Evolutionary conservation across 768 basidiomycete species (phyloP).

Genomic region (Amanita thiersii): DNA sequence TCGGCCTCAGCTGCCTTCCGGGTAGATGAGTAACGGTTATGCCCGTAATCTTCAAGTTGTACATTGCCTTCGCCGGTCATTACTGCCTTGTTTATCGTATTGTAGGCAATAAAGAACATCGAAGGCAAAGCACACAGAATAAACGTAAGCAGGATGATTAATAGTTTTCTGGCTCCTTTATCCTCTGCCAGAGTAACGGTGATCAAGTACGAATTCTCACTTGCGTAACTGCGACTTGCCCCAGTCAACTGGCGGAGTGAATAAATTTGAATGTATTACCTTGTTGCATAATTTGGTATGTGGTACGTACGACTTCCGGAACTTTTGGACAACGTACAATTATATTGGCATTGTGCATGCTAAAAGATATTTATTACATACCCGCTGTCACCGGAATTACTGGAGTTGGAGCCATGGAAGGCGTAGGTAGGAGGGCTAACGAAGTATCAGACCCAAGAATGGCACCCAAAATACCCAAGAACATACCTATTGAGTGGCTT

Average conservation of each 20-base stretch:
- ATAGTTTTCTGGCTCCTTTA: conserved; percentile 12
- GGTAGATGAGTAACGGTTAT: no score
- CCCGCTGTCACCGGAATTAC: conserved; percentile 31
- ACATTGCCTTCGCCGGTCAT: no score
- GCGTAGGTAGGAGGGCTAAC: conserved; percentile 24
- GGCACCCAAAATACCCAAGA: background rate
- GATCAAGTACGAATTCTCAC: conserved; percentile 27
- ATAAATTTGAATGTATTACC: conserved; percentile 14
- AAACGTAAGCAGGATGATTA: background rate
- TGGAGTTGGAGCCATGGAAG: conserved; percentile 31
- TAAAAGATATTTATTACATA: conserved; percentile 15
- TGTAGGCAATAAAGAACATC: background rate
- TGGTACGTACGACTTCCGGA: conserved; percentile 30
- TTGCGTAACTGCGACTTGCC: conserved; percentile 23
- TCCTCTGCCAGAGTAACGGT: conserved; percentile 27
- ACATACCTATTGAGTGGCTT: conserved; percentile 2
- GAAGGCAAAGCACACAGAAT: background rate
- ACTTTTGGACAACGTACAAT: conserved; percentile 10
- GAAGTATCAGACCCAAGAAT: background rate
- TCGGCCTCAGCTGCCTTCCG: no score
- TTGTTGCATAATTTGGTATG: conserved; percentile 32
- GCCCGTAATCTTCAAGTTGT: no score
- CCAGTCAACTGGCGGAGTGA: conserved; percentile 8
- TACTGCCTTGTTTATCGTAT: background rate
- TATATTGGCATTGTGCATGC: conserved; percentile 1